Conservation (phyloP, 805 yeast genomes). For the Hanseniaspora singularis region DNA sequence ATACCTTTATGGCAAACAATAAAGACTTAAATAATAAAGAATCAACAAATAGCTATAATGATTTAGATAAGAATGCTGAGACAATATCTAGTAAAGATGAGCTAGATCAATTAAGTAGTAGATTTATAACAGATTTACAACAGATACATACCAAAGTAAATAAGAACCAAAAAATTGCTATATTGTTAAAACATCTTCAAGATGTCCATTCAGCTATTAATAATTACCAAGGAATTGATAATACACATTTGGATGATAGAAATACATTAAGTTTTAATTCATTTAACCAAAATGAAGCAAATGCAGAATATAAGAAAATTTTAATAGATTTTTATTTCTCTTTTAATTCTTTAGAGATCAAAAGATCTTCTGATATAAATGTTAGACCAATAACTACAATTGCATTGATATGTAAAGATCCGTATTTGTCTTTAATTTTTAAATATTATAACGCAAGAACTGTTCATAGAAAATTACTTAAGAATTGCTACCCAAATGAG, state of each 20-base stretch:
- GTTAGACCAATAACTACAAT: slow-evolving; percentile 11
- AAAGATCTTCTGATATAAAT: slow-evolving; percentile 15
- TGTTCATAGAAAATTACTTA: slow-evolving; percentile 5
- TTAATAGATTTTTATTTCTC: slow-evolving; percentile 4
- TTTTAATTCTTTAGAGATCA: slow-evolving; percentile 12
- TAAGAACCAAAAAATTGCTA: not conserved
- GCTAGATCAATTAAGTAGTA: not conserved
- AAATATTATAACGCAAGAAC: slow-evolving; percentile 15
- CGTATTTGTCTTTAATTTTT: slow-evolving; percentile 4
- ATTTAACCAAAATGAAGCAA: not conserved
- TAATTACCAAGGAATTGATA: not conserved
- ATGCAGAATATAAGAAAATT: not conserved
- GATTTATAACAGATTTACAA: not conserved
- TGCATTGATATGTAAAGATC: slow-evolving; percentile 10
- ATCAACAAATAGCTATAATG: not conserved
- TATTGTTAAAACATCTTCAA: not conserved
- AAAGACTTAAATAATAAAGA: not conserved
- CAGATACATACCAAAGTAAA: not conserved
- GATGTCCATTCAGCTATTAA: not conserved
- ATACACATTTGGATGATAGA: not conserved
- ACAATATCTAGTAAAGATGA: no score
- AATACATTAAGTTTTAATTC: no score
- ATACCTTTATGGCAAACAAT: slow-evolving; percentile 6
- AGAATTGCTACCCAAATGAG: slow-evolving; percentile 8
- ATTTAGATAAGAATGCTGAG: no score